Conservation (phyloP, 495 filamentous ascomycete species). For the Friedmanniomyces simplex region DNA sequence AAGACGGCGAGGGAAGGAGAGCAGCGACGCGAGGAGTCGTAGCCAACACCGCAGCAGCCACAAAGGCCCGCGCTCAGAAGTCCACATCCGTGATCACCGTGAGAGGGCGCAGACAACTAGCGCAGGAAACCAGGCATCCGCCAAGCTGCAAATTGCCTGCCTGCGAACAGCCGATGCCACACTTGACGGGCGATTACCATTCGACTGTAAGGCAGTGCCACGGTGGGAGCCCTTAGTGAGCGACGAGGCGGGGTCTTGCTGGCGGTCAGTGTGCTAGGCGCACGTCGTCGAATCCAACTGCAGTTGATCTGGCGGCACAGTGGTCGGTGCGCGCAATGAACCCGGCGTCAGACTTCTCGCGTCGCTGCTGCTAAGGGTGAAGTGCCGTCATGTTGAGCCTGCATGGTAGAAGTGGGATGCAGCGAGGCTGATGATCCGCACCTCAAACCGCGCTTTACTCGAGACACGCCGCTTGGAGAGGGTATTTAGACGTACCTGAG, state of each 20-base stretch:
- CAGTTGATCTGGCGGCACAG: not conserved
- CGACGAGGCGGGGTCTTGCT: not conserved
- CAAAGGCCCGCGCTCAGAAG: not conserved
- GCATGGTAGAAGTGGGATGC: not conserved
- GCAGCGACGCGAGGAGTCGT: not conserved
- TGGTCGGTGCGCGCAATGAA: conserved; percentile 9
- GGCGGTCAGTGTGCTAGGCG: not conserved
- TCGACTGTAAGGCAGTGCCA: not conserved
- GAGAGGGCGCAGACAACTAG: not conserved
- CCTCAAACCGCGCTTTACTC: no score
- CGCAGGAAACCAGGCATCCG: not conserved
- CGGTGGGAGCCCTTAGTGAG: not conserved
- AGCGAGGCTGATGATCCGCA: not conserved
- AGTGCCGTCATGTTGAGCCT: not conserved
- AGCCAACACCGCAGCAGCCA: not conserved
- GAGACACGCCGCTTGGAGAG: no score
- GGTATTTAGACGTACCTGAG: no score
- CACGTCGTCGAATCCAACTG: conserved; percentile 2
- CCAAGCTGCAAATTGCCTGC: not conserved
- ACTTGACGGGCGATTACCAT: not conserved
- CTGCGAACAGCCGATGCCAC: not conserved
- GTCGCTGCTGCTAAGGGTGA: conserved; percentile 6
- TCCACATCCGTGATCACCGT: not conserved
- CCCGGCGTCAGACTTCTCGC: conserved; percentile 7
- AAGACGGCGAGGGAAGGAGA: not conserved